A percentile compares a stretch with the other conserved stretches of the same genome.
These are phyloP conservation scores for Cercospora beticola DNA, from an alignment of 2,329 filamentous ascomycete genomes.

Conservation along the genomic window DNA sequence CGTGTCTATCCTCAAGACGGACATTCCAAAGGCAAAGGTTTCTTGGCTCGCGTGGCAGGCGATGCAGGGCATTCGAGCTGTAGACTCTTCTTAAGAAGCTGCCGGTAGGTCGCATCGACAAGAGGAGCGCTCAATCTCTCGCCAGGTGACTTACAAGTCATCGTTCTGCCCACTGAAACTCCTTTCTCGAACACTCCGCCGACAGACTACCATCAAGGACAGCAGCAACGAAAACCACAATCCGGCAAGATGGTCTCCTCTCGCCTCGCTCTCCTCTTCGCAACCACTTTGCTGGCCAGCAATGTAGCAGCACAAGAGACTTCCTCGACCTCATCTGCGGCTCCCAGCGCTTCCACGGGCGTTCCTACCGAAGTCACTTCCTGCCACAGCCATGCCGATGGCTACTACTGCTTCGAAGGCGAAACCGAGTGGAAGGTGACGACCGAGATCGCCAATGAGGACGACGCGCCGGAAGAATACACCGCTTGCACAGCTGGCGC, in stretches of 20 bases:
- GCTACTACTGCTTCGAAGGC: slow-evolving; percentile 12
- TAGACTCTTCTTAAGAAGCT: background rate
- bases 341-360: background rate
- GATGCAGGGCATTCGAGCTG: background rate
- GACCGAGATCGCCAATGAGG: background rate
- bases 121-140: background rate
- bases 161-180: background rate
- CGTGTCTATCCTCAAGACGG: background rate
- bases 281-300: background rate
- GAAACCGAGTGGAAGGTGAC: slow-evolving; percentile 9
- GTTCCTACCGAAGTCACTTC: slow-evolving; percentile 6
- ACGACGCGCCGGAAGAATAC: background rate
- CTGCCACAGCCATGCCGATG: slow-evolving; percentile 9
- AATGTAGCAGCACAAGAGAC: background rate
- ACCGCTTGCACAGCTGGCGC: background rate
- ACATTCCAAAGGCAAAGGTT: background rate
- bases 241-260: background rate
- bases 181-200: background rate
- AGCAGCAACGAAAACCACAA: background rate
- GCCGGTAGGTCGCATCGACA: background rate
- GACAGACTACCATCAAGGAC: background rate
- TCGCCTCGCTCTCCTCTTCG: background rate
- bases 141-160: background rate
- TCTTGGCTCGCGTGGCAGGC: background rate
- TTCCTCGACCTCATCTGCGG: background rate